phyloP scores from a whole-genome alignment of 495 filamentous ascomycete species.

The Cladorrhinum samala region DNA sequence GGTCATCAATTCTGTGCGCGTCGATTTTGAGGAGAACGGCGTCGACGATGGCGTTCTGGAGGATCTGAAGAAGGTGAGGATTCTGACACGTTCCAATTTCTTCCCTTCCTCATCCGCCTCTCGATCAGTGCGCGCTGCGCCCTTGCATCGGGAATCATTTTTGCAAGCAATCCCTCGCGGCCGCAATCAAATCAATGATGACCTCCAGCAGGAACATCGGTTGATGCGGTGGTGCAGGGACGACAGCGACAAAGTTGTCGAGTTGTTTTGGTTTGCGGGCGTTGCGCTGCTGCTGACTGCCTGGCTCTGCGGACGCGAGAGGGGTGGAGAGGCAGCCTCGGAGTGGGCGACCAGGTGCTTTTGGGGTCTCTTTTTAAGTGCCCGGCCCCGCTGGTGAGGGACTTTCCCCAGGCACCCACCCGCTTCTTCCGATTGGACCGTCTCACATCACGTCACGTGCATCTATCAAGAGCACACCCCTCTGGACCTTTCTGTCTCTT shows the following conservation, averaged over 20 bases:
- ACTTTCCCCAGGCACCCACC: slow-evolving; percentile 14
- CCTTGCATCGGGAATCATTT: not conserved
- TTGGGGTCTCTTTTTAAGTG: slow-evolving; percentile 49
- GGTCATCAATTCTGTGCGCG: slow-evolving; percentile 77
- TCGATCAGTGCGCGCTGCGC: not conserved
- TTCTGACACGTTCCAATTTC: slow-evolving; percentile 22
- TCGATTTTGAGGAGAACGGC: slow-evolving; percentile 95
- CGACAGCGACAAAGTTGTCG: slow-evolving; percentile 17
- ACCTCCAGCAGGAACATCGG: not conserved
- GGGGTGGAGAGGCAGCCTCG: slow-evolving; percentile 37
- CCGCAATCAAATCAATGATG: not conserved
- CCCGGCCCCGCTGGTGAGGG: slow-evolving; percentile 13
- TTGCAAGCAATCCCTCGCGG: not conserved
- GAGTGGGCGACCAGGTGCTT: slow-evolving; percentile 49
- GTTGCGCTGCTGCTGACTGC: slow-evolving; percentile 9
- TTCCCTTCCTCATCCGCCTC: slow-evolving; percentile 12
- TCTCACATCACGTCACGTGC: slow-evolving; percentile 24
- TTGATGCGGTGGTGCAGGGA: slow-evolving; percentile 2
- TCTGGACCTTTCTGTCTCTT: not conserved
- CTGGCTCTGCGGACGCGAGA: slow-evolving; percentile 18
- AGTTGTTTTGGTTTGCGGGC: slow-evolving; percentile 5
- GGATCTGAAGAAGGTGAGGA: slow-evolving; percentile 74
- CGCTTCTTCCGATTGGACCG: slow-evolving; percentile 24
- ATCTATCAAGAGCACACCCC: slow-evolving; percentile 3
- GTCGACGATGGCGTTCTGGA: slow-evolving; percentile 78